Evolutionary conservation across 1,139 yeast species (phyloP).

Genomic region (Zygoascus hellenicus): DNA sequence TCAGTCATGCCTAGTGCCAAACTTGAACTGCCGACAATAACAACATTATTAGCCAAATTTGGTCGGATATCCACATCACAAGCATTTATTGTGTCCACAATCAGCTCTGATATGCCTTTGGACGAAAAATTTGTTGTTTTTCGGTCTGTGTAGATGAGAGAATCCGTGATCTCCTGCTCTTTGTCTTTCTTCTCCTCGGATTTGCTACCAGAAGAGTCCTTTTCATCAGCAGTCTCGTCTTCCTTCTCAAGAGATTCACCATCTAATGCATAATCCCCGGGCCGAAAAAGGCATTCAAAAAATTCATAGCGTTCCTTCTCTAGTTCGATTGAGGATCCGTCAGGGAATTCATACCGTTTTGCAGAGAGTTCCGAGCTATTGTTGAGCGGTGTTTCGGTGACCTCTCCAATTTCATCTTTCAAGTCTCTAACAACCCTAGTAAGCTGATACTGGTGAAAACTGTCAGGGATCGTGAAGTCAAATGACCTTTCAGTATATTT

Average conservation of each 20-base stretch:
- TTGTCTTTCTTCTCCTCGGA: conserved; percentile 8
- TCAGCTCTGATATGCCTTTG: conserved; percentile 60
- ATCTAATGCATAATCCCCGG: conserved; percentile 32
- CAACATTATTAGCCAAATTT: conserved; percentile 84
- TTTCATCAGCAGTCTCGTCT: conserved; percentile 14
- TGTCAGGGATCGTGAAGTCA: conserved; percentile 21
- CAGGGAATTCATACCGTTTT: conserved; percentile 69
- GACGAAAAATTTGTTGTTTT: conserved; percentile 18
- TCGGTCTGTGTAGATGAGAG: conserved; percentile 21
- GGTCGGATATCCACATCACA: conserved; percentile 89
- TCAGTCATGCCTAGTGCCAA: conserved; percentile 85
- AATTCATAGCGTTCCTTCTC: conserved; percentile 59
- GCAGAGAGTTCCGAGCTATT: conserved; percentile 20
- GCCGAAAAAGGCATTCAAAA: conserved; percentile 69
- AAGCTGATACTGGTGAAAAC: conserved; percentile 30
- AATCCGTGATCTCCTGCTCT: conserved; percentile 16
- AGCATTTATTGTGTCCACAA: conserved; percentile 55
- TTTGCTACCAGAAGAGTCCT: conserved; percentile 7
- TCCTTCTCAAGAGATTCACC: conserved; percentile 24
- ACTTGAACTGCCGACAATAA: conserved; percentile 85
- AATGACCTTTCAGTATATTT: conserved; percentile 35
- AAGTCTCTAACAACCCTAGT: conserved; percentile 46
- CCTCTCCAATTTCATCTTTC: conserved; percentile 51
- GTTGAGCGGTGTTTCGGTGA: conserved; percentile 38
- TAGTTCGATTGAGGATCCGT: conserved; percentile 51